Evolutionary conservation across 192 early-diverging fungal species (phyloP), one percentile per base, ranked within the genome.

Genomic region (Coemansia sp.): DNA sequence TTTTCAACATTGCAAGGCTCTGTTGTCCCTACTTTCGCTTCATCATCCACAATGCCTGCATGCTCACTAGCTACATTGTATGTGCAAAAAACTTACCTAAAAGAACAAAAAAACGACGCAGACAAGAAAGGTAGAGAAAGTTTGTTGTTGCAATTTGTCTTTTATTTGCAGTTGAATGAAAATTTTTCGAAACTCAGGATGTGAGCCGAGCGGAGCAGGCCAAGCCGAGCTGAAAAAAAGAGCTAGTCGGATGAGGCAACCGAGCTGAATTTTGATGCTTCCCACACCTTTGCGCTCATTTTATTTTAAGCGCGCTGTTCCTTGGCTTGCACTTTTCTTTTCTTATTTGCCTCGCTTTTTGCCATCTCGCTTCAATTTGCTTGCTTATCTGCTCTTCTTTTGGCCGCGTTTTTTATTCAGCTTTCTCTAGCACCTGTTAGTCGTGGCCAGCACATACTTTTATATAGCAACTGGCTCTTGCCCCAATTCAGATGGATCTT

Each of bases 401-500:
- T 59, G 19, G 17, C 47, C 7, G 47, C n/a, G 47, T n/a, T 20
- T 20, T 53, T 25, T 26, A 28, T 28, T 54, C 15, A 28, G 52
- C 52, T 21, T n/a, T 26, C 28, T 20, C n/a, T 7, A 44, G 17
- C 34, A 19, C 38, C 38, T 26, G 59, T 60, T 17, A 60, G 59
- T 21, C 19, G 26, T 49, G 44, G 59, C 59, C 59, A 56, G 49
- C 50, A 53, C 65, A 19, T 55, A 52, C 60, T 50, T 62, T 34
- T 34, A 34, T 55, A 44, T 40, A 58, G 57, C 49, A 31, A n/a
- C 23, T 28, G 52, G 26, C 52, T 14, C 20, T 52, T 54, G 66
- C 48, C 42, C 17, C 60, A 60, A 62, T 67, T 60, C 55, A 65
- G 53, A 79, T 92, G 86, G 89, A 92, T 79, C 81, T 92, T 67